These are phyloP conservation scores for Penicillium sp. DNA, from an alignment of 2,329 filamentous ascomycete species.

Conservation along the genomic window DNA sequence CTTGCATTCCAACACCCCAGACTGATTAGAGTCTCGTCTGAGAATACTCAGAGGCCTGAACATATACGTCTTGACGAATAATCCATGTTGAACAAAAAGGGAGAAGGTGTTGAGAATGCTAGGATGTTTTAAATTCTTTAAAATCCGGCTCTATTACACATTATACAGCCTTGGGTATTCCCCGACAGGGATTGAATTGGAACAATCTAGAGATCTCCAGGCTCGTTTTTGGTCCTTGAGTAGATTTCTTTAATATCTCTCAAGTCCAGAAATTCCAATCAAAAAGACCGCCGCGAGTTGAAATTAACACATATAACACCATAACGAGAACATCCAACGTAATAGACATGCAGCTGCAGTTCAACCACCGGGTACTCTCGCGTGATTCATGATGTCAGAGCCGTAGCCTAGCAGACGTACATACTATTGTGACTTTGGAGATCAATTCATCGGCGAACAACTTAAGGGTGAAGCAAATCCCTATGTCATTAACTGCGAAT, in stretches of 20 bases:
- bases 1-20: slow-evolving; percentile 1
- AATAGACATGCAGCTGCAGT: neutral
- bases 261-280: neutral
- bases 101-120: neutral
- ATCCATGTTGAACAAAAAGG: neutral
- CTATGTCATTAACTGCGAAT: neutral
- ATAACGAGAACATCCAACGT: neutral
- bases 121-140: neutral
- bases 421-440: neutral
- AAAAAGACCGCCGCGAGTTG: too few relatives aligned
- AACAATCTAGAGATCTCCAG: neutral
- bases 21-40: slow-evolving; percentile 1
- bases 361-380: neutral
- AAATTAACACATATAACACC: neutral
- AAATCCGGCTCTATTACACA: neutral
- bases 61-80: neutral
- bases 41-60: neutral
- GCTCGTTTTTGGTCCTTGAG: too few relatives aligned
- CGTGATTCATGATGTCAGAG: slow-evolving; percentile 1
- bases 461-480: neutral
- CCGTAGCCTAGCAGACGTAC: neutral
- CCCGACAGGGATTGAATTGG: neutral
- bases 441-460: neutral
- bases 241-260: neutral
- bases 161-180: neutral